Base-by-base conservation (phyloP, 495 filamentous ascomycete genomes). In the Penicillium silybi region DNA sequence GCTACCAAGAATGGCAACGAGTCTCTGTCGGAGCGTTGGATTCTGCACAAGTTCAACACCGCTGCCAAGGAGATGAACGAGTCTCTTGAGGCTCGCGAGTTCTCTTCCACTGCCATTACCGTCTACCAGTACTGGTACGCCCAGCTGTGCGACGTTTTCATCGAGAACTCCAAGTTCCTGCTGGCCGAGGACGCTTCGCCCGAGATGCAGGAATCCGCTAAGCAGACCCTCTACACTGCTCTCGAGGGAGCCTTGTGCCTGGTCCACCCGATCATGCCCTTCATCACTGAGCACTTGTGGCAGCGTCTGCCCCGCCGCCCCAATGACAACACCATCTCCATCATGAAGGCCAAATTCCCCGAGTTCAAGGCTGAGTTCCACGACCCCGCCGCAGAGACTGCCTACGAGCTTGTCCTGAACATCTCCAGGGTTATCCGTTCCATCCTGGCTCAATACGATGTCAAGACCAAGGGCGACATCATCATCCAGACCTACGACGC, bases 221-320 rank as follows among this genome's bases (percentile, higher is more conserved):
- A 81, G 54, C 70, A 85, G 53, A 85, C 81, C 3, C 67, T 86
- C 18, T 86, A 90, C 64, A 85, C 82, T 6, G 80, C 85, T 23
- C 73, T 91, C 6, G 87, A 91, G 59, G 80, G 75, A 34, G 86
- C 79, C 19, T 66, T 92, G 48, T 73, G 72, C 25, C 61, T 90
- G 64, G 80, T 89, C 48, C 85, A 89, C 63, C 87, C 87, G 2
- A 85, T 89, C 74, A 86, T 90, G 84, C 88, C 88, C 25, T 91
- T 85, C 75, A 67, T 92, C 47, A 87, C 84, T 2, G 86, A 90
- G 67, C 80, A 91, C 55, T 66, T 92, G 29, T 90, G 87, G 87
- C 88, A 90, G 65, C 81, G 87, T 23, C 79, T 92, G 4, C 88
- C 88, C 22, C 79, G 82, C 47, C 72, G 82, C 44, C 75, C 75